Evolutionary conservation across 768 basidiomycete genomes (phyloP).

Genomic region (Kwoniella bestiolae): DNA sequence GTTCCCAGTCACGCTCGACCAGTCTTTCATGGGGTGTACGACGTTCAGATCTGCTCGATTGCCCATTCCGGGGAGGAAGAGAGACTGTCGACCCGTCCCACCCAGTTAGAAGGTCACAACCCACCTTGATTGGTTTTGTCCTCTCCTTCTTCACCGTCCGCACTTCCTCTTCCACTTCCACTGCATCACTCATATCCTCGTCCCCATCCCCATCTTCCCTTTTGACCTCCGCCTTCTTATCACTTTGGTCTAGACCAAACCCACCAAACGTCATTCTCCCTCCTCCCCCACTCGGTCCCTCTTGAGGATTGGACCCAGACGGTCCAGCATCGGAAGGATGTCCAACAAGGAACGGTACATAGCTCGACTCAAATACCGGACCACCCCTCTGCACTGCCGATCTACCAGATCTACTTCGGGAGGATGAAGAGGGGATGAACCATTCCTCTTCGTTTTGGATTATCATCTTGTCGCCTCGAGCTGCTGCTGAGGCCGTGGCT

Average conservation of each 20-base stretch:
- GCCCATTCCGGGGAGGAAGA: too few species aligned
- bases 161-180: conserved; percentile 7
- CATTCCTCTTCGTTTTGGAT: conserved; percentile 25
- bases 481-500: not conserved
- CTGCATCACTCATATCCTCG: conserved; percentile 1
- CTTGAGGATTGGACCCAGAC: conserved; percentile 1
- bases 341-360: conserved; percentile 26
- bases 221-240: conserved; percentile 22
- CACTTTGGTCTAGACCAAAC: conserved; percentile 38
- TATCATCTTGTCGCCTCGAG: conserved; percentile 2
- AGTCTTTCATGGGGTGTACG: too few species aligned
- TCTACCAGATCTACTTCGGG: not conserved
- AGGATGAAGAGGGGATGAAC: conserved; percentile 21
- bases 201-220: conserved; percentile 14
- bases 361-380: conserved; percentile 26
- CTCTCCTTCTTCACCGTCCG: conserved; percentile 1
- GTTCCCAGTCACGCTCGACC: too few species aligned
- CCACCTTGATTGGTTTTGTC: not conserved
- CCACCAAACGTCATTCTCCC: conserved; percentile 45
- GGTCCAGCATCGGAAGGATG: not conserved
- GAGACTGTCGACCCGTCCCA: too few species aligned
- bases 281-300: conserved; percentile 17
- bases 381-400: not conserved
- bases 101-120: not conserved
- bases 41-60: too few species aligned